Conservation (phyloP, 2,329 filamentous ascomycete genomes). For the Pezicula carpinea region DNA sequence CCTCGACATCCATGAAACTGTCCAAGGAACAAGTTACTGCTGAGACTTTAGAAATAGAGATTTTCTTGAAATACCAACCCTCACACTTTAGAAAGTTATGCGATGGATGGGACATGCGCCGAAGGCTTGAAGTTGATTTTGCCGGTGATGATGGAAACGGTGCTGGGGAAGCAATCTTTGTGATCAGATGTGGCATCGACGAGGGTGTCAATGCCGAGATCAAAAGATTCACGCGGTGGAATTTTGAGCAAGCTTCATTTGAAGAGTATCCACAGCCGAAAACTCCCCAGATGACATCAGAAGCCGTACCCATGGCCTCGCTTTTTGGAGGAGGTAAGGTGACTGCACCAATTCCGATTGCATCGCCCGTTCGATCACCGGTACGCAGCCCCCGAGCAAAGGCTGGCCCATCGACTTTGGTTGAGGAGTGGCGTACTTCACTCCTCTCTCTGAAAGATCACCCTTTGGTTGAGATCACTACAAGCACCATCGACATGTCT, state of each 20-base stretch:
- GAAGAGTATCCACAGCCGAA: conserved; percentile 27
- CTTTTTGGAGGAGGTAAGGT: conserved; percentile 26
- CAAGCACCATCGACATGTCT: conserved; percentile 70
- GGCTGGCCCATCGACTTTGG: conserved; percentile 29
- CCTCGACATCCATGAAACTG: conserved; percentile 68
- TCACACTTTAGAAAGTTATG: conserved; percentile 74
- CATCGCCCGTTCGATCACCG: conserved; percentile 19
- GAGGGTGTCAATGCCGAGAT: conserved; percentile 36
- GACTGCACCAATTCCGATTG: conserved; percentile 17
- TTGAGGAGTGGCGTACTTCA: conserved; percentile 65
- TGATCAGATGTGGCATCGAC: conserved; percentile 63
- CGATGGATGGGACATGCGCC: conserved; percentile 87
- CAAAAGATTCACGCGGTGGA: conserved; percentile 54
- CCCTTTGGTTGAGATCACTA: conserved; percentile 58
- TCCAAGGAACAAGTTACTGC: conserved; percentile 65
- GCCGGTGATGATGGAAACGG: conserved; percentile 71
- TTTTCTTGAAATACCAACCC: conserved; percentile 67
- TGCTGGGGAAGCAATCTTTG: conserved; percentile 71
- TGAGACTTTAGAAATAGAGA: conserved; percentile 79
- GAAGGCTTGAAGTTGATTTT: conserved; percentile 84
- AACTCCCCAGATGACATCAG: conserved; percentile 20
- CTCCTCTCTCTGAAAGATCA: conserved; percentile 57
- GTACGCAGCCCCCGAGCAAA: conserved; percentile 16
- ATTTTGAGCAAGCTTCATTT: conserved; percentile 24
- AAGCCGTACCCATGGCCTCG: conserved; percentile 22